Evolutionary conservation across 352 stramenopile species (phyloP), one percentile per base, ranked within the genome.

Genomic region (Thalassiosira oceanica): DNA sequence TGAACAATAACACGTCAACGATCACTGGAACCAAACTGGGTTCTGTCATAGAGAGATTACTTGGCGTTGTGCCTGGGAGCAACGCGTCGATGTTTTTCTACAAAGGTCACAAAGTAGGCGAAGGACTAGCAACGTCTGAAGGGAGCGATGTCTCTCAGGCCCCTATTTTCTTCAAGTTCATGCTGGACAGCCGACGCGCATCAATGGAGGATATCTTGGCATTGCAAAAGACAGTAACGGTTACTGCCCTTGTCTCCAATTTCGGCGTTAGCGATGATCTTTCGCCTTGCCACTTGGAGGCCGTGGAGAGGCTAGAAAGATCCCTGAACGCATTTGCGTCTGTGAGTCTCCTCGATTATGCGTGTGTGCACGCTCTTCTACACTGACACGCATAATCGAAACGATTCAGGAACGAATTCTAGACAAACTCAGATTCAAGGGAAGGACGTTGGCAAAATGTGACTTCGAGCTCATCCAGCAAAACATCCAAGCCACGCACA

Each of bases 101-200:
- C 54, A 18, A 41, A 24, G 58, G 54, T 28, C 29, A 13, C n/a
- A 16, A 21, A 8, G 5, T 46, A 23, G 55, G 36, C 44, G 41
- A 49, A 51, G 48, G 57, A 13, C 20, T 11, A 39, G 44, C 21
- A 11, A 60, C 4, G 27, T 4, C 4, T 24, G 1, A 33, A 15
- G 24, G 27, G 56, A 39, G 56, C 10, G 35, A 16, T 45, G 50
- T 58, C 15, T 27, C 29, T 6, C 51, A n/a, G n/a, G n/a, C 69
- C 24, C 81, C 81, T 31, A 44, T 89, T 29, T 89, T 87, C 46
- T 80, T 86, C 16, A 63, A 55, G 41, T 78, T 89, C 37, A 64
- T 57, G 24, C 23, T 89, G 26, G 66, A 87, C 45, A 46, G 60
- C 42, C 44, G 73, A 42, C 2, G 29, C 29, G 68, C 52, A n/a